Evolutionary conservation across 257 asterid species (phyloP).

Genomic region (Paulownia fortunei): DNA sequence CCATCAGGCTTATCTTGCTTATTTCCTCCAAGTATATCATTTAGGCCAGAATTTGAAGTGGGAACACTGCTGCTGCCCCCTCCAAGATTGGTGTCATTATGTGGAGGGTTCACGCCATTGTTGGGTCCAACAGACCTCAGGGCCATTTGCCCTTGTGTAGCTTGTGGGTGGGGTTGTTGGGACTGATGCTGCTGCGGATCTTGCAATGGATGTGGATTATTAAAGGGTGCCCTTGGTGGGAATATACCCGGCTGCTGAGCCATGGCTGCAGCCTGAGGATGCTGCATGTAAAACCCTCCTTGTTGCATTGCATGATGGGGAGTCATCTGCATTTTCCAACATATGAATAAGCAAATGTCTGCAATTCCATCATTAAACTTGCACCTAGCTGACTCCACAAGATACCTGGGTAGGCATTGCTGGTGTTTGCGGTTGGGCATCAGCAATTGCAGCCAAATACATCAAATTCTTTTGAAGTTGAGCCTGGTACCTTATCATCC

Average conservation of each 20-base stretch:
- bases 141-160: conserved; percentile 50
- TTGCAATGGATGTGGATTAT: conserved; percentile 54
- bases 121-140: conserved; percentile 55
- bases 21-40: conserved; percentile 47
- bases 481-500: conserved; percentile 76
- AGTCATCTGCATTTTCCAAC: conserved; percentile 57
- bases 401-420: conserved; percentile 73
- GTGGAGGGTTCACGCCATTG: conserved; percentile 50
- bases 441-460: conserved; percentile 98
- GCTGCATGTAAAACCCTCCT: conserved; percentile 83
- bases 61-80: conserved; percentile 47
- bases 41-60: conserved; percentile 42
- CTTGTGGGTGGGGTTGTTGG: conserved; percentile 47
- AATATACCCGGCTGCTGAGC: conserved; percentile 71
- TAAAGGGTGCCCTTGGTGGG: conserved; percentile 60
- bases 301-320: conserved; percentile 75
- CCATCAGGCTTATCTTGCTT: conserved; percentile 54
- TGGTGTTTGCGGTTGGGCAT: conserved; percentile 90
- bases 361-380: neutral
- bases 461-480: conserved; percentile 90
- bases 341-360: conserved; percentile 14
- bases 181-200: conserved; percentile 59
- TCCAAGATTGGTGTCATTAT: conserved; percentile 45
- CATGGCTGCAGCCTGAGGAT: conserved; percentile 74
- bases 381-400: neutral